A percentile compares a stretch with the other conserved stretches of the same genome.
These are phyloP conservation scores for Geum urbanum DNA, from an alignment of 306 rosid genomes.

Conservation along the genomic window DNA sequence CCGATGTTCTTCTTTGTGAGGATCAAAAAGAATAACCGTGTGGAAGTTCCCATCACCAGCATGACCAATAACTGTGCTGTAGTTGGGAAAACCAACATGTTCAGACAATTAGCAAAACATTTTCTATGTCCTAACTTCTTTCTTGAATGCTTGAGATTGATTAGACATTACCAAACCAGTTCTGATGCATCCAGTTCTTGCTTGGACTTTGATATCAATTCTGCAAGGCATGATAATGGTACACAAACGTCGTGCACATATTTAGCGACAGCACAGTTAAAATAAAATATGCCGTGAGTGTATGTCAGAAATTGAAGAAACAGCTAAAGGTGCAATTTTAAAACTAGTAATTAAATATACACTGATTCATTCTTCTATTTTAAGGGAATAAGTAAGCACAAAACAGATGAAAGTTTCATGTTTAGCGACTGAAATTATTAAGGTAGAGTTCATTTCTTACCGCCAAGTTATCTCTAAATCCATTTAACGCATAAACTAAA, in stretches of 20 bases:
- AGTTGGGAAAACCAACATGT: conserved; percentile 23
- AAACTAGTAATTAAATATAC: neutral
- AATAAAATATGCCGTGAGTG: neutral
- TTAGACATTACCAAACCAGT: conserved; percentile 64
- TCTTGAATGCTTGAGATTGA: conserved; percentile 1
- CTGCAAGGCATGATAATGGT: conserved; percentile 86
- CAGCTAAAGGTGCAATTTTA: conserved; percentile 2
- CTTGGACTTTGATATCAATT: conserved; percentile 77
- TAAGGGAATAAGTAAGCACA: neutral
- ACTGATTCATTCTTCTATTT: neutral
- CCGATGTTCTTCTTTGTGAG: conserved; percentile 58
- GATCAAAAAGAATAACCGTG: conserved; percentile 71
- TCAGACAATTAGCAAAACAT: neutral
- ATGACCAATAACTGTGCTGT: conserved; percentile 86
- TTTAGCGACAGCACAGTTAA: too few species aligned
- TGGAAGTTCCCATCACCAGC: conserved; percentile 99
- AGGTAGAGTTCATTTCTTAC: neutral
- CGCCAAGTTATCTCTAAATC: too few species aligned
- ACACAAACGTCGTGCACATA: conserved; percentile 88
- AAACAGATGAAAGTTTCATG: neutral
- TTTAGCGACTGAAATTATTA: neutral
- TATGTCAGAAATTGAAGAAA: neutral
- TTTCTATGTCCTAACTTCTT: neutral
- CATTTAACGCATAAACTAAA: neutral
- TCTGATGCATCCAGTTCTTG: conserved; percentile 71